A percentile compares a stretch with the other conserved stretches of the same genome.
phyloP scores from a whole-genome alignment of 1,284 basidiomycete genomes.

The Fistulinella staudtii region DNA sequence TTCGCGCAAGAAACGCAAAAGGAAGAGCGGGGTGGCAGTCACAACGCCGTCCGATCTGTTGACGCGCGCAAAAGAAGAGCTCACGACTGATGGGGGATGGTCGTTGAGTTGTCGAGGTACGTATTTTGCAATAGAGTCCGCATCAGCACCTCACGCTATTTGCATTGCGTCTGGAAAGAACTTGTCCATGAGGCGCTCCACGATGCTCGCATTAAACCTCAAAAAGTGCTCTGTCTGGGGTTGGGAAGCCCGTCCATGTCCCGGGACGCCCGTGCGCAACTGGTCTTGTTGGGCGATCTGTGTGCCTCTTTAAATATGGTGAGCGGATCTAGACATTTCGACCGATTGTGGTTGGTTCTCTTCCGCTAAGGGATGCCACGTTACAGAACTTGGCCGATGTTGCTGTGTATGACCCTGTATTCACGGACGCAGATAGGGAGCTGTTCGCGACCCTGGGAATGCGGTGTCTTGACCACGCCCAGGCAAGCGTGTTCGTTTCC shows the following conservation, averaged over 20 bases:
- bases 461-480: constrained; percentile 46
- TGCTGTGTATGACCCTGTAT: constrained; percentile 66
- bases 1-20: constrained; percentile 38
- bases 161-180: constrained; percentile 25
- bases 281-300: constrained; percentile 57
- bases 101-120: constrained; percentile 37
- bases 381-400: constrained; percentile 46
- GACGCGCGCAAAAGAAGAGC: constrained; percentile 37
- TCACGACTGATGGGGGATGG: constrained; percentile 40
- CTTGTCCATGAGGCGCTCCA: constrained; percentile 34
- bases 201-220: constrained; percentile 18
- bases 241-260: constrained; percentile 64
- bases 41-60: constrained; percentile 31
- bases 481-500: constrained; percentile 34
- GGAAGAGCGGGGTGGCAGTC: constrained; percentile 19
- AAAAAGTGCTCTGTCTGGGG: constrained; percentile 56
- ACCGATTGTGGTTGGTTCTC: not conserved
- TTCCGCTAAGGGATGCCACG: constrained; percentile 1
- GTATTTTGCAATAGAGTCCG: constrained; percentile 14
- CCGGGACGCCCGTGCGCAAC: constrained; percentile 58
- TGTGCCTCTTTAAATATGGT: constrained; percentile 54
- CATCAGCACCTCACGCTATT: not conserved
- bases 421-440: constrained; percentile 52
- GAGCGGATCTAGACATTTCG: constrained; percentile 32
- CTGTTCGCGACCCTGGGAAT: constrained; percentile 51